Conservation (phyloP, 805 yeast genomes). For the Yamadazyma ubonensis region DNA sequence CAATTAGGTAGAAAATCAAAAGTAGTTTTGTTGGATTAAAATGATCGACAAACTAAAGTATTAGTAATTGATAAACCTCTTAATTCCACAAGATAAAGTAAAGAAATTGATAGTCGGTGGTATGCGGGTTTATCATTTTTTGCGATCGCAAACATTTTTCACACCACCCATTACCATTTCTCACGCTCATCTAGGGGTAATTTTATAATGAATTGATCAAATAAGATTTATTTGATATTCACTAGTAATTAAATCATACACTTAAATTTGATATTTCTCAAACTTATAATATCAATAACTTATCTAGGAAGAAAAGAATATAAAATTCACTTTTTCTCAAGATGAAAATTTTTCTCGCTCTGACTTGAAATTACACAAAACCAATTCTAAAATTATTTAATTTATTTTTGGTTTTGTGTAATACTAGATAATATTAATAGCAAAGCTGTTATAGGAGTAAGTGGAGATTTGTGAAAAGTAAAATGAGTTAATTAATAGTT, state of each 20-base stretch:
- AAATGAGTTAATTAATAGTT: too few relatives aligned
- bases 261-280: slow-evolving; percentile 9
- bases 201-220: neutral
- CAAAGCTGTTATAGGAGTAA: too few relatives aligned
- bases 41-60: slow-evolving; percentile 10
- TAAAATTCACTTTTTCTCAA: slow-evolving; percentile 8
- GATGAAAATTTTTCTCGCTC: slow-evolving; percentile 9
- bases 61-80: slow-evolving; percentile 5
- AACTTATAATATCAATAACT: slow-evolving; percentile 3
- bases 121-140: neutral
- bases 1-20: neutral
- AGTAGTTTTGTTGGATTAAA: slow-evolving; percentile 3
- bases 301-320: slow-evolving; percentile 4
- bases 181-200: slow-evolving; percentile 7
- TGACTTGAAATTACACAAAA: slow-evolving; percentile 5
- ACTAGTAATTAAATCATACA: slow-evolving; percentile 5
- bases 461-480: too few relatives aligned
- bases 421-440: neutral
- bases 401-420: neutral
- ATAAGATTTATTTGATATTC: too few relatives aligned
- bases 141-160: slow-evolving; percentile 1
- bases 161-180: slow-evolving; percentile 3
- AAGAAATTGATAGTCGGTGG: neutral
- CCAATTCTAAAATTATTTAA: neutral
- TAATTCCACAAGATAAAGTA: slow-evolving; percentile 2